A percentile compares a stretch with the other conserved stretches of the same genome.
Evolutionary conservation across 2,329 filamentous ascomycete genomes (phyloP).

Genomic region (Aspergillus calidoustus): DNA sequence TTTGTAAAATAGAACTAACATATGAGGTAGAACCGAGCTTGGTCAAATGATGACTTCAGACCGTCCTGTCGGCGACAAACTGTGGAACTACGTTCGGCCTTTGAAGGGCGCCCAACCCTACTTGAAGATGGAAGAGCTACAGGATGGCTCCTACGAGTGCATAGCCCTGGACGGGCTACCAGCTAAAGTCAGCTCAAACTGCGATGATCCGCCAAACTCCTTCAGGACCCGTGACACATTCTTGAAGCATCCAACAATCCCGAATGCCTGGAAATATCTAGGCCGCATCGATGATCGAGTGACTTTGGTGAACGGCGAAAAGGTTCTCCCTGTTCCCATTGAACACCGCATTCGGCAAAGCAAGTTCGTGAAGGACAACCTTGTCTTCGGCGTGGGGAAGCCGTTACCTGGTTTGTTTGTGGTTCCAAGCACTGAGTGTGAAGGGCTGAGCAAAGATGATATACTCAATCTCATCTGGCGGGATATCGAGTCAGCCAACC

Average conservation of each 20-base stretch:
- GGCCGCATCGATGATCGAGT: constrained; percentile 51
- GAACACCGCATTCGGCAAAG: constrained; percentile 60
- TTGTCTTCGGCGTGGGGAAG: constrained; percentile 61
- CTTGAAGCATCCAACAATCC: constrained; percentile 47
- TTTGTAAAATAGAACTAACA: neutral
- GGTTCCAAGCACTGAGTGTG: constrained; percentile 53
- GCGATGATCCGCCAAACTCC: constrained; percentile 56
- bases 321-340: constrained; percentile 51
- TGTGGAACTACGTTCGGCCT: constrained; percentile 64
- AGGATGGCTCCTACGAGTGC: constrained; percentile 44
- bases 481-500: constrained; percentile 44
- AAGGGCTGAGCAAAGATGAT: constrained; percentile 48
- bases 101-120: constrained; percentile 47
- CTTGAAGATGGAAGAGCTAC: constrained; percentile 46
- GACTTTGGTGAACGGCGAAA: constrained; percentile 54
- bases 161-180: constrained; percentile 42
- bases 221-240: constrained; percentile 63
- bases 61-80: constrained; percentile 56
- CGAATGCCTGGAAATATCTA: constrained; percentile 51
- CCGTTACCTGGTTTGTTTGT: constrained; percentile 60
- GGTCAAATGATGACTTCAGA: constrained; percentile 66
- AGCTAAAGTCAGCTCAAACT: constrained; percentile 51
- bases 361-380: constrained; percentile 57
- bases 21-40: constrained; percentile 53
- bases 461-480: constrained; percentile 50